phyloP scores from a whole-genome alignment of 257 asterid genomes.

The Gentiana straminea region DNA sequence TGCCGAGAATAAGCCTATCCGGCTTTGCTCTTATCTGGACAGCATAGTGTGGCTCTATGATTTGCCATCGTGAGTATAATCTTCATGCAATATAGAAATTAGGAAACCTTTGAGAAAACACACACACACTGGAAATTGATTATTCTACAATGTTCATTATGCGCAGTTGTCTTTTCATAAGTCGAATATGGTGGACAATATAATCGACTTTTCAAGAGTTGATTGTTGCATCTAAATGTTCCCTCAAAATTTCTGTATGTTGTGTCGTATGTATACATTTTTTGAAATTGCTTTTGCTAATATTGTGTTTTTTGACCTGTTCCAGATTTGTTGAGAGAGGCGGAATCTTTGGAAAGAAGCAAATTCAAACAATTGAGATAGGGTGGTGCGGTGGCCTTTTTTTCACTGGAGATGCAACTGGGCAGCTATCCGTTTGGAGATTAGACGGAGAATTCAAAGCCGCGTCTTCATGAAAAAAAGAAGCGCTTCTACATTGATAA shows the following conservation, averaged over 20 bases:
- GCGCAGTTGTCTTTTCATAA: background rate
- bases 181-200: background rate
- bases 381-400: slow-evolving; percentile 26
- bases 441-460: slow-evolving; percentile 9
- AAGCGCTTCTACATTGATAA: too few relatives aligned
- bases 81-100: slow-evolving; percentile 32
- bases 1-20: slow-evolving; percentile 28
- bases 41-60: slow-evolving; percentile 35
- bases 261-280: too few relatives aligned
- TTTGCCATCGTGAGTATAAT: slow-evolving; percentile 38
- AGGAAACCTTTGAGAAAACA: too few relatives aligned
- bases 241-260: too few relatives aligned
- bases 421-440: slow-evolving; percentile 43
- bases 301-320: background rate
- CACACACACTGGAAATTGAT: slow-evolving; percentile 7
- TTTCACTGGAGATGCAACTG: slow-evolving; percentile 45
- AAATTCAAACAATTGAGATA: slow-evolving; percentile 16
- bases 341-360: slow-evolving; percentile 25
- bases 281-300: too few relatives aligned
- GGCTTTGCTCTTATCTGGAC: slow-evolving; percentile 29
- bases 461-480: background rate
- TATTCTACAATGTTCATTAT: background rate
- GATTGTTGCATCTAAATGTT: too few relatives aligned
- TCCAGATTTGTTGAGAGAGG: slow-evolving; percentile 47
- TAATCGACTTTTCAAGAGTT: background rate